Conservation (phyloP, 2,329 filamentous ascomycete genomes). For the Aspergillus sp. region DNA sequence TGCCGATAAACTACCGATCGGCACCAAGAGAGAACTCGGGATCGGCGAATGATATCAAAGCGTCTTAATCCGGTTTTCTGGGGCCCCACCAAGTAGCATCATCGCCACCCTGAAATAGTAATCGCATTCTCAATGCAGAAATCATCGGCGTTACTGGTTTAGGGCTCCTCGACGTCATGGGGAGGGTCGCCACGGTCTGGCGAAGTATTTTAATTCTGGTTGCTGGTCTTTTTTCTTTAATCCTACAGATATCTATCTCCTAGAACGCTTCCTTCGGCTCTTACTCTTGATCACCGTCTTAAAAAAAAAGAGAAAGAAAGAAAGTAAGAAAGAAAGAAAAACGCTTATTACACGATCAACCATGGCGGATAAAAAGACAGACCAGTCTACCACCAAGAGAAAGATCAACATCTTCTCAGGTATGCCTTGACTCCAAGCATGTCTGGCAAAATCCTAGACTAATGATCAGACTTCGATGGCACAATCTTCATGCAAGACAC, state of each 20-base stretch:
- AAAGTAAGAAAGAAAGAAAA: too few relatives aligned
- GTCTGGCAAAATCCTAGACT: slow-evolving; percentile 2
- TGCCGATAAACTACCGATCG: too few relatives aligned
- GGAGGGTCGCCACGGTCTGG: neutral
- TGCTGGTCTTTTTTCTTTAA: neutral
- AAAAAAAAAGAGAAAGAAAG: too few relatives aligned
- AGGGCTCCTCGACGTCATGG: neutral
- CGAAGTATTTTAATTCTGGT: neutral
- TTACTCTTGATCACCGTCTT: too few relatives aligned
- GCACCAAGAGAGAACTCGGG: too few relatives aligned
- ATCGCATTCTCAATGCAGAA: too few relatives aligned
- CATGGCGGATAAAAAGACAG: slow-evolving; percentile 1
- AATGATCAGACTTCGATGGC: slow-evolving; percentile 55
- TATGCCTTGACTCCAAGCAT: slow-evolving; percentile 12
- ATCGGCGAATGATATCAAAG: neutral
- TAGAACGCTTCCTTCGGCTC: too few relatives aligned
- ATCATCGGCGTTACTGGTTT: too few relatives aligned
- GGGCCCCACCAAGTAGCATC: neutral
- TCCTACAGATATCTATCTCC: neutral
- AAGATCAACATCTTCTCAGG: slow-evolving; percentile 42
- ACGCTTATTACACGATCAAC: neutral
- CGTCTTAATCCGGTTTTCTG: neutral
- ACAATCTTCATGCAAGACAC: slow-evolving; percentile 66
- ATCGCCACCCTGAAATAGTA: neutral
- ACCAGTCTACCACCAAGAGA: slow-evolving; percentile 21